phyloP scores from a whole-genome alignment of 345 rosid genomes.

The Syzygium oleosum region DNA sequence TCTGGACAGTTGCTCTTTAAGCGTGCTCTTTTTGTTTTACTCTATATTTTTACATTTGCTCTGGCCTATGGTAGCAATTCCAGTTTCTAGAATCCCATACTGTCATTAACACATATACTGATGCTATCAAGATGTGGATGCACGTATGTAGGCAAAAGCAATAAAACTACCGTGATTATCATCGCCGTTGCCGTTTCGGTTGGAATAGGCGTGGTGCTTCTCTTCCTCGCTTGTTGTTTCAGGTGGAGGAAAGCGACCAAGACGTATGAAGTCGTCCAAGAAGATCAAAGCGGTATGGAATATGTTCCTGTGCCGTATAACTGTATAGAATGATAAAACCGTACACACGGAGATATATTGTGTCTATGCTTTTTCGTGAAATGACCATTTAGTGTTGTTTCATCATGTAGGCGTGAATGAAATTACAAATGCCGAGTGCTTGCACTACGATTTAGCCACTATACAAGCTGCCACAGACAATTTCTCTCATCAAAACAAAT shows the following conservation, averaged over 20 bases:
- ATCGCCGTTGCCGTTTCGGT: neutral
- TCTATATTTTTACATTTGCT: too few relatives aligned
- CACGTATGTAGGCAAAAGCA: neutral
- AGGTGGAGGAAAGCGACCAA: neutral
- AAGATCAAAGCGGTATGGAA: too few relatives aligned
- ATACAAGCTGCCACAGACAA: constrained; percentile 25
- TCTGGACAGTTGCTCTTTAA: neutral
- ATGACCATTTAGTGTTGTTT: constrained; percentile 4
- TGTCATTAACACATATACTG: too few relatives aligned
- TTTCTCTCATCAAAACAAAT: constrained; percentile 27
- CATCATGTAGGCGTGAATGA: neutral
- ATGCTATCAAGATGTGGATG: neutral
- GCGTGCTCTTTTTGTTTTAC: too few relatives aligned
- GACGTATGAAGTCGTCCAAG: neutral
- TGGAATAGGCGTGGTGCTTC: neutral
- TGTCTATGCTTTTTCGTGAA: too few relatives aligned
- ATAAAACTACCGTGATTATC: neutral
- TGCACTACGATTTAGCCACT: constrained; percentile 3
- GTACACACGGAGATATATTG: too few relatives aligned
- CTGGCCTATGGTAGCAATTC: too few relatives aligned
- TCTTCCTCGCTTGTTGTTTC: neutral
- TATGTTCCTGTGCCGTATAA: too few relatives aligned
- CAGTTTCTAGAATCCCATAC: too few relatives aligned
- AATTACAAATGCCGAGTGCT: constrained; percentile 1
- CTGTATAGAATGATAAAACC: too few relatives aligned